Evolutionary conservation across 2,329 filamentous ascomycete genomes (phyloP).

Genomic region (Scedosporium dehoogii): DNA sequence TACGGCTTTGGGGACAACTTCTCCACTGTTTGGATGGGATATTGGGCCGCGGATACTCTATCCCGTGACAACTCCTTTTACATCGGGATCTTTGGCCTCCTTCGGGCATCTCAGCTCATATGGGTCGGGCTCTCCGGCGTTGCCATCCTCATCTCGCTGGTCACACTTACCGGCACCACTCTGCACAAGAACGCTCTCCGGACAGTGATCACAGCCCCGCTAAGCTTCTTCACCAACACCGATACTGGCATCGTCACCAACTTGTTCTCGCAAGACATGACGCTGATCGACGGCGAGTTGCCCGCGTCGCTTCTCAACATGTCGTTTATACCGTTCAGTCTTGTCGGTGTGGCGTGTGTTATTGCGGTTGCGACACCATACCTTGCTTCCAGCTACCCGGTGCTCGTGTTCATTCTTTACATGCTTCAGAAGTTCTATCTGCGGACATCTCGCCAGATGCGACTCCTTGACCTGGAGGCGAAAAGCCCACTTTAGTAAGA

Average conservation of each 20-base stretch:
- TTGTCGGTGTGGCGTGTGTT: conserved; percentile 34
- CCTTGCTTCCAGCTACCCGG: conserved; percentile 38
- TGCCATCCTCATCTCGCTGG: conserved; percentile 15
- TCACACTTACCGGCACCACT: conserved; percentile 19
- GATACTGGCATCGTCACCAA: conserved; percentile 32
- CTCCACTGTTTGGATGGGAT: conserved; percentile 29
- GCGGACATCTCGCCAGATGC: conserved; percentile 48
- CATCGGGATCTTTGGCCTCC: conserved; percentile 20
- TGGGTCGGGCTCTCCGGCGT: conserved; percentile 12
- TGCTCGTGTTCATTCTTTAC: conserved; percentile 35
- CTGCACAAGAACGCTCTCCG: conserved; percentile 23
- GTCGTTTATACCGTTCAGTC: conserved; percentile 13
- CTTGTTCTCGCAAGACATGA: conserved; percentile 35
- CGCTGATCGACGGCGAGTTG: conserved; percentile 28
- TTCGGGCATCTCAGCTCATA: conserved; percentile 11
- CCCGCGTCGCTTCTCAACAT: conserved; percentile 23
- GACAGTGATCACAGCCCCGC: conserved; percentile 26
- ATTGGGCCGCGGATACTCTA: conserved; percentile 25
- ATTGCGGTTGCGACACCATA: conserved; percentile 33
- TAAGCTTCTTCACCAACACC: conserved; percentile 30
- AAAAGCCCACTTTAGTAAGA: conserved; percentile 47
- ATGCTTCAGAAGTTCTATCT: conserved; percentile 48
- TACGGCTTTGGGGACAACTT: conserved; percentile 19
- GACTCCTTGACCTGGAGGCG: conserved; percentile 50
- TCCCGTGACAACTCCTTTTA: conserved; percentile 16